Base-by-base conservation (phyloP, 208 protist species). In the Zelonia costaricensis region DNA sequence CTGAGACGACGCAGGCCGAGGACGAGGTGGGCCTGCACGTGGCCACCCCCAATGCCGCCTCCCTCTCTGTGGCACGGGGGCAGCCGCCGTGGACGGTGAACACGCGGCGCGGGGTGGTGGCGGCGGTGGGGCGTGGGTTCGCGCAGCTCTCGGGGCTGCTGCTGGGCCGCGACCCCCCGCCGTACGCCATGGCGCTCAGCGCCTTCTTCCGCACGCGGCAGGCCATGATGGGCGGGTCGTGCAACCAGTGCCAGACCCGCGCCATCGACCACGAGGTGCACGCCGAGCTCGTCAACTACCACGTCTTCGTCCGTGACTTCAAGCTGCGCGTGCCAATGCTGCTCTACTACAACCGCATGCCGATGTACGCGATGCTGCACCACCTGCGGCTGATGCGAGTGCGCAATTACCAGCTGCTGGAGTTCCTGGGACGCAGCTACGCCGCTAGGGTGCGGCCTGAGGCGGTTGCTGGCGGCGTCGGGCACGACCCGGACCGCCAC, bases 271-370 rank as follows among this genome's bases (percentile, higher is more conserved):
- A 63, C 6, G 40, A 64, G 31, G 40, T 64, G 31, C 55, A 22
- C 16, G 12, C 9, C 4, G 56, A 71, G 42, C 56, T 53, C 13
- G 22, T 27, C 12, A 38, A 58, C 35, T 79, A 71, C 56, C 43
- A 62, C 6, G 51, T 25, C 38, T 64, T 71, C 33, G 25, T 52
- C 36, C 65, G 49, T 6, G 33, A 48, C 31, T 49, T 46, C 39
- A 52, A 71, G 33, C 65, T 71, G 22, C 65, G 65, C 8, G 56
- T 71, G 7, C 65, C 65, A 22, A 20, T 62, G 55, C 55, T 71
- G 18, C 56, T 71, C 16, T 71, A 64, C 28, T 71, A 71, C 42
- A 71, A 79, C 40, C 73, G 73, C 23, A 23, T 79, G 36, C 58
- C 55, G 4, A 39, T 75, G 20, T 74, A 75, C 49, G 60, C 58